phyloP scores from a whole-genome alignment of 2,329 filamentous ascomycete genomes.

The Ophiocordyceps unilateralis region DNA sequence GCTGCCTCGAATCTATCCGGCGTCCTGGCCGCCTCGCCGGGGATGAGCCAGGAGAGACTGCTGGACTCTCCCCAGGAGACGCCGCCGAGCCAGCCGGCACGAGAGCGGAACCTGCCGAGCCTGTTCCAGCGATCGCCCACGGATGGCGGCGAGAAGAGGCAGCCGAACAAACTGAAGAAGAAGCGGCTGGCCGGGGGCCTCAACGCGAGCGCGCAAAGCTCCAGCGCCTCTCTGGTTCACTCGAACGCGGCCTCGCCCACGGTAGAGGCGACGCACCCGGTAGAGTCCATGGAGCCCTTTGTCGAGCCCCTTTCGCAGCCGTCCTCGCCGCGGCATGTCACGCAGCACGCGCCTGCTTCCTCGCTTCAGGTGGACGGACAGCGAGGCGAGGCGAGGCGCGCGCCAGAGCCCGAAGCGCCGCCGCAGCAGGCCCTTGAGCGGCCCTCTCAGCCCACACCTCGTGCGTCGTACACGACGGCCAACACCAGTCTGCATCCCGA shows the following conservation, averaged over 20 bases:
- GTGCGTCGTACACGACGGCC: constrained; percentile 26
- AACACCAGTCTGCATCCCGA: constrained; percentile 24
- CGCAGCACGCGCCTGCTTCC: neutral
- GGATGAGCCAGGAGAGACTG: constrained; percentile 31
- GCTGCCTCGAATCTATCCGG: constrained; percentile 10
- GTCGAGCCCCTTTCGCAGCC: constrained; percentile 1
- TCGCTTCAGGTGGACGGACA: neutral
- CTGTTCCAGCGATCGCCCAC: constrained; percentile 56
- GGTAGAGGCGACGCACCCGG: constrained; percentile 26
- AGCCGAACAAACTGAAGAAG: constrained; percentile 84
- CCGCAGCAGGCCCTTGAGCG: constrained; percentile 11
- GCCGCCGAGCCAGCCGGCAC: constrained; percentile 42
- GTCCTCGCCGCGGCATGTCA: neutral
- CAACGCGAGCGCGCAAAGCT: constrained; percentile 82
- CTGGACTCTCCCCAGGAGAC: constrained; percentile 22
- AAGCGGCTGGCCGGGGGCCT: constrained; percentile 60
- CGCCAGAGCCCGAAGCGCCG: neutral
- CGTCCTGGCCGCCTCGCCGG: constrained; percentile 14
- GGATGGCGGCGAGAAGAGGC: constrained; percentile 40
- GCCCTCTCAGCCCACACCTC: constrained; percentile 28
- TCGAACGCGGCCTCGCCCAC: constrained; percentile 28
- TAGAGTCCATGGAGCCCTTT: constrained; percentile 17
- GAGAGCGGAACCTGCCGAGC: constrained; percentile 49
- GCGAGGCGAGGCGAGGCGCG: neutral
- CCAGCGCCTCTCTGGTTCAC: constrained; percentile 51